These are phyloP conservation scores for Filobasidium uniguttulatum DNA, from an alignment of 1,284 basidiomycete genomes.

Conservation along the genomic window DNA sequence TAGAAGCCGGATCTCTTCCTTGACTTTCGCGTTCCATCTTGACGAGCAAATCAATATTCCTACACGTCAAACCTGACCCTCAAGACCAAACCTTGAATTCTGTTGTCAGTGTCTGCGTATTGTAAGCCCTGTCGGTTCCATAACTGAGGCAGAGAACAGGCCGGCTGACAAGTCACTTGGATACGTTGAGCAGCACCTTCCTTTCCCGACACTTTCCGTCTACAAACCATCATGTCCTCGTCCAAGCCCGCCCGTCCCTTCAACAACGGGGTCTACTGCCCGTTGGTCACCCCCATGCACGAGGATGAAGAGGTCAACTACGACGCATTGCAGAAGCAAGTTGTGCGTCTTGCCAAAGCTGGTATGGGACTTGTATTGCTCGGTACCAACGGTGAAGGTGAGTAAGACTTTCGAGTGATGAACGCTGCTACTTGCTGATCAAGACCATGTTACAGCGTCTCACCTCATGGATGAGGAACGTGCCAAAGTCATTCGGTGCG, in stretches of 20 bases:
- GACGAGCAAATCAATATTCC: too few species aligned
- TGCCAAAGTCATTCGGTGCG: constrained; percentile 49
- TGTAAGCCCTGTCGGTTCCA: too few species aligned
- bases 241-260: constrained; percentile 7
- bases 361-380: constrained; percentile 38
- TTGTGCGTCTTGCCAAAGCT: constrained; percentile 37
- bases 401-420: constrained; percentile 10
- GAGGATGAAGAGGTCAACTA: constrained; percentile 34
- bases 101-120: too few species aligned
- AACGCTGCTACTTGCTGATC: neutral
- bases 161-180: too few species aligned
- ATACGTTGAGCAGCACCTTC: too few species aligned
- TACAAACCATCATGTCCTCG: too few species aligned
- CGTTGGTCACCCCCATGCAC: constrained; percentile 40
- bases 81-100: too few species aligned
- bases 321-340: constrained; percentile 35
- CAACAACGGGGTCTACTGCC: constrained; percentile 34
- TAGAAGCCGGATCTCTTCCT: too few species aligned
- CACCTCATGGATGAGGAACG: constrained; percentile 61
- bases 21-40: too few species aligned
- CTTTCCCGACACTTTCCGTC: too few species aligned
- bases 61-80: too few species aligned
- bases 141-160: too few species aligned
- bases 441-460: constrained; percentile 20
- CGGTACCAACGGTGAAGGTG: constrained; percentile 40